Percentiles rank a stretch among this genome's conserved stretches.
Conservation (phyloP, 208 protist species). For the Phytomonas serpens region DNA sequence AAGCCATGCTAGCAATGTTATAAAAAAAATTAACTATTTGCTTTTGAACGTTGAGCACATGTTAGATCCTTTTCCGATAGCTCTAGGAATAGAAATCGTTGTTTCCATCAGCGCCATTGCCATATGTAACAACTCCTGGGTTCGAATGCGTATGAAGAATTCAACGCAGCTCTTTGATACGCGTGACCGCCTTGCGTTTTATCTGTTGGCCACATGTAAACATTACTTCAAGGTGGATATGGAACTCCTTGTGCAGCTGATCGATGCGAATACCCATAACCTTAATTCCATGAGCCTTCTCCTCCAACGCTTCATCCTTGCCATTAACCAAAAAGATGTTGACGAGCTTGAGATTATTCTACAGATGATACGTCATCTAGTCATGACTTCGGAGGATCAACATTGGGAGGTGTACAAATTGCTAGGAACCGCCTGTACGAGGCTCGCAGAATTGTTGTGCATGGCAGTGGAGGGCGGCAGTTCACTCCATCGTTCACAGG, state of each 20-base stretch:
- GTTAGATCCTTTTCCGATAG: conserved; percentile 42
- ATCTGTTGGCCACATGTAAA: conserved; percentile 37
- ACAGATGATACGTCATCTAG: conserved; percentile 39
- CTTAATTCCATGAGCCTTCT: conserved; percentile 43
- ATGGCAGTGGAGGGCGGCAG: neutral
- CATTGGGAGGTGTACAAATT: conserved; percentile 30
- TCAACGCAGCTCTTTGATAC: conserved; percentile 66
- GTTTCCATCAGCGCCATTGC: conserved; percentile 75
- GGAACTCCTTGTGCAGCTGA: conserved; percentile 45
- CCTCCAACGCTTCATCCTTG: conserved; percentile 35
- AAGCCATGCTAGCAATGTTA: conserved; percentile 48
- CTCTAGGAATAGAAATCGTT: conserved; percentile 66
- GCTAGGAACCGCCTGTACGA: conserved; percentile 24
- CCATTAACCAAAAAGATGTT: conserved; percentile 41
- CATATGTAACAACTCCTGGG: conserved; percentile 80
- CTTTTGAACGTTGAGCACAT: conserved; percentile 50
- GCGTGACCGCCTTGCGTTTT: conserved; percentile 61
- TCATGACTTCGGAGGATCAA: conserved; percentile 29
- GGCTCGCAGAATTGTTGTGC: conserved; percentile 32
- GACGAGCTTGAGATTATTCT: conserved; percentile 69
- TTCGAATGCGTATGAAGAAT: conserved; percentile 83
- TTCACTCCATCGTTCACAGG: neutral
- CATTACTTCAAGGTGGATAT: conserved; percentile 31
- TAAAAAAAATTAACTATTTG: conserved; percentile 70
- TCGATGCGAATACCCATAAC: conserved; percentile 63